Base-by-base conservation (phyloP, 495 filamentous ascomycete genomes). In the Aspergillus olivimuriae region DNA sequence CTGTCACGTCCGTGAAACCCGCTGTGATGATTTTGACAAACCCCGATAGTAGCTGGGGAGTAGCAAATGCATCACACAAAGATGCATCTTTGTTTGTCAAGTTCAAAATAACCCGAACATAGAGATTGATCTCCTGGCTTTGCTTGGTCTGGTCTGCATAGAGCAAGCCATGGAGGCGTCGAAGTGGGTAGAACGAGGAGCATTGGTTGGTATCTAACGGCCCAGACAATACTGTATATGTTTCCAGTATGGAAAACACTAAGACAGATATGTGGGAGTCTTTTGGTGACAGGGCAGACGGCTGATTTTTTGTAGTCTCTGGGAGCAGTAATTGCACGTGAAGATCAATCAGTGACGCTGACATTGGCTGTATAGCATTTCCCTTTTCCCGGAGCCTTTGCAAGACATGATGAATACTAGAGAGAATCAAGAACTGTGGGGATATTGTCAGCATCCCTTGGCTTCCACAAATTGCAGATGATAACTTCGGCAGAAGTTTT, bases 91-190 rank as follows among this genome's bases (percentile, higher is more conserved):
- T 87, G 65, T 96, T 95, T 12, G 89, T 92, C 12, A 91, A 67
- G 62, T 96, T 96, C 51, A 96, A 71, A 34, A 82, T 76, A 19
- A 97, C 78, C 42, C 87, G 81, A 36, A 94, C 68, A 39, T 65
- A 70, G 6, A 68, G 55, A 8, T 44, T 43, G 19, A 68, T 50
- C 22, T 53, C 46, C 18, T 51, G 47, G 26, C 37, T 45, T 19
- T 39, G 47, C 12, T 48, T 22, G 39, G 48, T 17, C 7, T 35
- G 31, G 31, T 50, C 47, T 4, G 43, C 34, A 11, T 38, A 26
- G 30, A 73, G 50, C 32, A 73, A 44, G 15, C 48, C 33, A 45
- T 62, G 55, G 9, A 65, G 51, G 16, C 34, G 50, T 8, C 59
- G 45, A 48, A 73, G 61, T 17, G 49, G 47, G 11, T 43, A 32